Conservation (phyloP, 2,329 filamentous ascomycete species). For the Berkeleyomyces rouxiae region DNA sequence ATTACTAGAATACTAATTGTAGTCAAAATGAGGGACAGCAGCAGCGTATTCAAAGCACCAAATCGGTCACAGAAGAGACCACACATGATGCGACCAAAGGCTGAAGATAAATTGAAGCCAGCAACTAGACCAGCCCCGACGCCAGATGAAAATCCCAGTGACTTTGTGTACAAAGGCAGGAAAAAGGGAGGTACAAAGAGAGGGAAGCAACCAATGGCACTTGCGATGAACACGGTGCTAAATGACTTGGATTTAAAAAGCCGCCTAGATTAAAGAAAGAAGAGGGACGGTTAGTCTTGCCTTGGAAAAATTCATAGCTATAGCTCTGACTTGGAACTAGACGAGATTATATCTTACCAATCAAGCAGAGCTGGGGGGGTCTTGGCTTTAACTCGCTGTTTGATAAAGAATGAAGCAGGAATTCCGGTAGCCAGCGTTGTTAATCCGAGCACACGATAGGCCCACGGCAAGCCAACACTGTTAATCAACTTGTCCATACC, state of each 20-base stretch:
- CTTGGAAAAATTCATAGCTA: not conserved
- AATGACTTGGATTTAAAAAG: constrained; percentile 37
- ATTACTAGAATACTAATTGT: constrained; percentile 42
- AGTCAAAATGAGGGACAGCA: constrained; percentile 33
- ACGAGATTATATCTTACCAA: constrained; percentile 22
- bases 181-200: constrained; percentile 46
- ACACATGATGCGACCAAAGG: constrained; percentile 36
- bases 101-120: constrained; percentile 44
- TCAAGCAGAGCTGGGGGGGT: constrained; percentile 29
- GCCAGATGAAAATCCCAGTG: constrained; percentile 35
- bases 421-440: constrained; percentile 35
- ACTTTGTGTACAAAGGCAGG: constrained; percentile 37
- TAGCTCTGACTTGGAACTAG: not conserved
- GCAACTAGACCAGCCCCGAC: constrained; percentile 41
- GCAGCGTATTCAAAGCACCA: constrained; percentile 38
- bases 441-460: constrained; percentile 36
- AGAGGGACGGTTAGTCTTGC: not conserved
- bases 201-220: constrained; percentile 40
- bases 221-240: constrained; percentile 33
- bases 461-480: constrained; percentile 31
- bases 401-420: constrained; percentile 37
- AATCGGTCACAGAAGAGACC: constrained; percentile 37
- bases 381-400: constrained; percentile 27
- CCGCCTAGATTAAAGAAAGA: constrained; percentile 20
- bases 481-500: constrained; percentile 31